Base-by-base conservation (phyloP, 176 grass and related monocot genomes). In the Bothriochloa decipiens region DNA sequence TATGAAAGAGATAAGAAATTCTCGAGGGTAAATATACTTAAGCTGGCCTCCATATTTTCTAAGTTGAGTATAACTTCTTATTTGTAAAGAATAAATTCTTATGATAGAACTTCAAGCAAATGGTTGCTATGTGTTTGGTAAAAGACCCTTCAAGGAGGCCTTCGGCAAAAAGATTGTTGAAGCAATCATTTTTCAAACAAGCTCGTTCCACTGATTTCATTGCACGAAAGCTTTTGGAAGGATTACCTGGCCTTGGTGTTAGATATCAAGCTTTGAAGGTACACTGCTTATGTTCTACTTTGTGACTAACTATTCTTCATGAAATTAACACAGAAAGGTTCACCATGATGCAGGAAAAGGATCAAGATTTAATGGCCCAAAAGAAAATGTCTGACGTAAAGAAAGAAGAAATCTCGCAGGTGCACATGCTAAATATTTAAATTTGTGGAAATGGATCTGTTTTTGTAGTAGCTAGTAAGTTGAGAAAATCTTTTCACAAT, bases 371-470 rank as follows among this genome's bases (percentile, higher is more conserved):
- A 81, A 84, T 99, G 67, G 93, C 96, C 81, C 93, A 99, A 87
- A 92, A 96, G 91, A 99, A 99, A 90, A 99, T 99, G 91, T 90
- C 86, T 58, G 96, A 93, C 80, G 89, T 87, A 73, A 79, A 94
- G 68, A 99, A 92, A 49, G 93, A 99, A 91, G 96, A 99, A 80
- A 81, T 99, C 61, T 99, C 96, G 11, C 96, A 99, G 93, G 96
- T 99, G 71, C 78, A 64, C 33, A 32, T 83, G 70, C 68, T 82
- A 65, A 86, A 71, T 87, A 55, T 88, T 7, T 58, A 14, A 46
- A 84, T 87, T 68, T 15, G 20, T 75, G 40, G 52, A 77, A 74
- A 78, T 79, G 20, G 18, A 6, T 62, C 33, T 61, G 42, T 70
- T 65, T 12, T 76, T 75, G 65, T 77, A 70, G n/a, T 72, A 64